These are phyloP conservation scores for Flueggea neowawraea DNA, from an alignment of 441 rosid genomes.

Conservation along the genomic window DNA sequence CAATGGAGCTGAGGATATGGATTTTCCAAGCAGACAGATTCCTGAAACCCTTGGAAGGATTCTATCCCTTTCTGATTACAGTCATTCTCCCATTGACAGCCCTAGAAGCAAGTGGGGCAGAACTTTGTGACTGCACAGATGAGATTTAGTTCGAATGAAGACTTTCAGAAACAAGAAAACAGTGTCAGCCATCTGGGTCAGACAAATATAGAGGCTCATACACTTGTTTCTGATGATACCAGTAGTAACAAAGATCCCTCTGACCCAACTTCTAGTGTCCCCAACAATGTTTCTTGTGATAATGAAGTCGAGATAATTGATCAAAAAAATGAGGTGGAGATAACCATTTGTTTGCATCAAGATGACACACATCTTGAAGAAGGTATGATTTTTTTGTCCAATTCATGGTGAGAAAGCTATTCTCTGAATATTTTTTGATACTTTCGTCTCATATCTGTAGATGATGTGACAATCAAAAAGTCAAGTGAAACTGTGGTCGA, in stretches of 20 bases:
- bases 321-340: constrained; percentile 24
- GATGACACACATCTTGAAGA: constrained; percentile 19
- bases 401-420: constrained; percentile 12
- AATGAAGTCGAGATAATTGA: constrained; percentile 28
- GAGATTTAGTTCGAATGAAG: constrained; percentile 41
- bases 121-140: constrained; percentile 41
- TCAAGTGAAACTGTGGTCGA: constrained; percentile 27
- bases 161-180: constrained; percentile 38
- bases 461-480: constrained; percentile 26
- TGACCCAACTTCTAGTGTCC: constrained; percentile 17
- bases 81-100: constrained; percentile 60
- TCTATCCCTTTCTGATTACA: constrained; percentile 77
- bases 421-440: constrained; percentile 6
- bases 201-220: constrained; percentile 20
- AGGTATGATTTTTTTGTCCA: constrained; percentile 40
- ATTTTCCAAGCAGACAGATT: constrained; percentile 35
- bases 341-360: constrained; percentile 11
- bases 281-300: constrained; percentile 21
- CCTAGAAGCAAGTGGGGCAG: constrained; percentile 53
- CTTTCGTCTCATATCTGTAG: constrained; percentile 25
- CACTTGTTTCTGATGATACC: constrained; percentile 27
- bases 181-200: constrained; percentile 26
- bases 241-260: constrained; percentile 16
- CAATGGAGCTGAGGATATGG: constrained; percentile 41
- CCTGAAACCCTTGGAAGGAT: constrained; percentile 75